Conservation (phyloP, 2,329 filamentous ascomycete genomes). For the Aspergillus texensis region DNA sequence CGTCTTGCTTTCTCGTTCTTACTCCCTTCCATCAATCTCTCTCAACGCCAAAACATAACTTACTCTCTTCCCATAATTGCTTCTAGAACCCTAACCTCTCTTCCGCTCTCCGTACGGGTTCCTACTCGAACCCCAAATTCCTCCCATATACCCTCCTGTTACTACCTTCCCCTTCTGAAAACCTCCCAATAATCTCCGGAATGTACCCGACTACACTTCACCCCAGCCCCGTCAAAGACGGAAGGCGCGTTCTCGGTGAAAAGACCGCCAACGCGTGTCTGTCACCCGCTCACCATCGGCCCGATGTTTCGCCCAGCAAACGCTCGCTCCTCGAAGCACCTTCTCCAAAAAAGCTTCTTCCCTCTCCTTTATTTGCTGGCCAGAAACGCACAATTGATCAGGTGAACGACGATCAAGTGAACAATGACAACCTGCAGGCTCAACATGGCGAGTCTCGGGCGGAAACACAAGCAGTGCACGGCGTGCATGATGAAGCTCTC, state of each 20-base stretch:
- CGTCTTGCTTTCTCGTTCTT: background rate
- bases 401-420: slow-evolving; percentile 34
- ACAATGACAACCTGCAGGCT: background rate
- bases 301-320: slow-evolving; percentile 32
- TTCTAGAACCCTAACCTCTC: slow-evolving; percentile 6
- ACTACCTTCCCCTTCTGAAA: background rate
- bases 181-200: slow-evolving; percentile 2
- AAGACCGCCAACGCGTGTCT: slow-evolving; percentile 46
- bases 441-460: slow-evolving; percentile 8
- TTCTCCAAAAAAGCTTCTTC: slow-evolving; percentile 35
- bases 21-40: background rate
- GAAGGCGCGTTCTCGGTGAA: slow-evolving; percentile 44
- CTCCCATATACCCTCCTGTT: background rate
- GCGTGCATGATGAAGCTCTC: slow-evolving; percentile 14
- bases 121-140: background rate
- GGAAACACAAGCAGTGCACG: slow-evolving; percentile 1
- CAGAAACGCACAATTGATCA: slow-evolving; percentile 46
- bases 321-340: slow-evolving; percentile 26
- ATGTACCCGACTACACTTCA: slow-evolving; percentile 20
- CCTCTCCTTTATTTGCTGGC: slow-evolving; percentile 38
- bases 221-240: slow-evolving; percentile 39
- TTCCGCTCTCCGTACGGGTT: slow-evolving; percentile 1
- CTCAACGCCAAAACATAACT: background rate
- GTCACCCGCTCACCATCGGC: slow-evolving; percentile 30
- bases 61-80: background rate